Evolutionary conservation across 2,329 filamentous ascomycete genomes (phyloP).

Genomic region (Juglanconis oblonga): DNA sequence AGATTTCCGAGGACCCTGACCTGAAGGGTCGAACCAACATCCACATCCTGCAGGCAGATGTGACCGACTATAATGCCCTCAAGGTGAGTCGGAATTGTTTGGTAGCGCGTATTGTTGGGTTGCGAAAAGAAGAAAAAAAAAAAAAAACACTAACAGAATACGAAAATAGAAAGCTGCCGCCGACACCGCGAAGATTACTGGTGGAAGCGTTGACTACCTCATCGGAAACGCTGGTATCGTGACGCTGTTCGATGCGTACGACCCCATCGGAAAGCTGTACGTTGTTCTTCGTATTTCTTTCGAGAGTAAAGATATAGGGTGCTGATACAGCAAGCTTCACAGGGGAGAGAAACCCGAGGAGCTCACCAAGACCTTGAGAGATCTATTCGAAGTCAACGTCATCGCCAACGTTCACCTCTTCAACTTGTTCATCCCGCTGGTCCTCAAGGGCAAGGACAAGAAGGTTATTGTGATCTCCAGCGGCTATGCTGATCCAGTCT

Average conservation of each 20-base stretch:
- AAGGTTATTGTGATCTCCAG: constrained; percentile 52
- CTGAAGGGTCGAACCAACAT: constrained; percentile 38
- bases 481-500: constrained; percentile 45
- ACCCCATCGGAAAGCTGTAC: neutral
- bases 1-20: constrained; percentile 33
- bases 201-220: constrained; percentile 45
- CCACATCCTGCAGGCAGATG: constrained; percentile 43
- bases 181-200: constrained; percentile 30
- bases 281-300: neutral
- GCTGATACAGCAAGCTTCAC: constrained; percentile 2
- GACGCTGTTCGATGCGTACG: neutral
- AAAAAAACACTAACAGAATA: too few species aligned
- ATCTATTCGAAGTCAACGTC: constrained; percentile 44
- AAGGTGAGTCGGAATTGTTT: constrained; percentile 23
- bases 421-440: constrained; percentile 50
- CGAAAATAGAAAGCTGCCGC: constrained; percentile 19
- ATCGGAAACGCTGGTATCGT: constrained; percentile 46
- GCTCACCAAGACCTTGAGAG: constrained; percentile 19
- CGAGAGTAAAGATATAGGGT: too few species aligned
- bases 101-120: too few species aligned
- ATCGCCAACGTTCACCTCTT: constrained; percentile 51
- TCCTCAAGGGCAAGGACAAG: constrained; percentile 48
- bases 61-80: constrained; percentile 37
- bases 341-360: constrained; percentile 30
- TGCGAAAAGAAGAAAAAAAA: too few species aligned